These are phyloP conservation scores for Backusella australiensis DNA, from an alignment of 192 early-diverging fungal species.

Conservation along the genomic window DNA sequence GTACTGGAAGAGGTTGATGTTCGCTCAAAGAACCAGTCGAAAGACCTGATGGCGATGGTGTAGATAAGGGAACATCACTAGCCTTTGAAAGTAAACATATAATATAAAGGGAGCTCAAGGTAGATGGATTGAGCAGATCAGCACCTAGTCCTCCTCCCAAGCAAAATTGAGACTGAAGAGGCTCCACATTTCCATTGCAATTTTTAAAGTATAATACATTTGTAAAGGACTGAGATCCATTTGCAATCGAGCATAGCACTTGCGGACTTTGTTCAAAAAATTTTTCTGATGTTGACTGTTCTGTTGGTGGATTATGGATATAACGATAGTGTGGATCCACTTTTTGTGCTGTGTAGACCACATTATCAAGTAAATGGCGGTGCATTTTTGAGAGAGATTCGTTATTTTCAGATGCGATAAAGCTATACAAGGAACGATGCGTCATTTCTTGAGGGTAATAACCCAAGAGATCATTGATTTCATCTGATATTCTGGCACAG, in stretches of 20 bases:
- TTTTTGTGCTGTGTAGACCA: slow-evolving; percentile 26
- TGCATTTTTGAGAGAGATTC: slow-evolving; percentile 33
- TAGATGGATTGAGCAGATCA: slow-evolving; percentile 41
- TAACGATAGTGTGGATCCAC: slow-evolving; percentile 16
- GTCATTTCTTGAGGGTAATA: slow-evolving; percentile 51
- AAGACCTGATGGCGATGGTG: background rate
- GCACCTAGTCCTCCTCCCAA: slow-evolving; percentile 56
- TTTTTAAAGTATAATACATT: slow-evolving; percentile 40
- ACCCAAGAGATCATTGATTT: slow-evolving; percentile 43
- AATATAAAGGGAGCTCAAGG: slow-evolving; percentile 43
- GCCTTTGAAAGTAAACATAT: slow-evolving; percentile 22
- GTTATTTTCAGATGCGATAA: slow-evolving; percentile 34
- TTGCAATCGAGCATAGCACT: slow-evolving; percentile 29
- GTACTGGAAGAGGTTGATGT: background rate
- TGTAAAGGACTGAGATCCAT: slow-evolving; percentile 41
- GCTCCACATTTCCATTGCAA: slow-evolving; percentile 39
- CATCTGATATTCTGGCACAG: slow-evolving; percentile 51
- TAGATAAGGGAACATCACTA: background rate
- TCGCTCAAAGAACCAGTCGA: background rate
- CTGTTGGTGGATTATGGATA: slow-evolving; percentile 13
- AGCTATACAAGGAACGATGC: slow-evolving; percentile 43
- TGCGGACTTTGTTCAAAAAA: slow-evolving; percentile 30
- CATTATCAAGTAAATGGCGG: slow-evolving; percentile 37
- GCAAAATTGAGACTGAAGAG: slow-evolving; percentile 43
- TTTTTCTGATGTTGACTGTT: slow-evolving; percentile 20